These are phyloP conservation scores for Trichoderma koningiopsis DNA, from an alignment of 2,329 filamentous ascomycete species.

Conservation along the genomic window DNA sequence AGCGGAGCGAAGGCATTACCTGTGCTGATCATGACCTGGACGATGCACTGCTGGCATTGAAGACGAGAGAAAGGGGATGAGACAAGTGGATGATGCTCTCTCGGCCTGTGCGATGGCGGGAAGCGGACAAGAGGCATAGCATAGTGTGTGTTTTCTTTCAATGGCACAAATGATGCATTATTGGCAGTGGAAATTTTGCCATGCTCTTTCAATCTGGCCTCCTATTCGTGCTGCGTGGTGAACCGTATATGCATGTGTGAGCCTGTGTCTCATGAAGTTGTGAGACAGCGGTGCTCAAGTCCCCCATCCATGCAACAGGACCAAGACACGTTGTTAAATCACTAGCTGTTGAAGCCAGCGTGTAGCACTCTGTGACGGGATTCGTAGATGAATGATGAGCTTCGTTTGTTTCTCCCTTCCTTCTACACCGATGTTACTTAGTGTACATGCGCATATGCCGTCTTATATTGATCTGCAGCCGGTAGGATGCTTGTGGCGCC, in stretches of 20 bases:
- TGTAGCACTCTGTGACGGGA: not conserved
- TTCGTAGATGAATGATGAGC: not conserved
- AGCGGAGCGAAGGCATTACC: constrained; percentile 25
- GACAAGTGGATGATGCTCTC: not conserved
- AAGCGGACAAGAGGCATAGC: not conserved
- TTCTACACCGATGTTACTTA: constrained; percentile 9
- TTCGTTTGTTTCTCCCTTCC: not conserved
- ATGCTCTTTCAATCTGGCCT: not conserved
- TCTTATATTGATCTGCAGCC: not conserved
- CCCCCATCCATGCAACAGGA: not conserved
- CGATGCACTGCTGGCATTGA: constrained; percentile 19
- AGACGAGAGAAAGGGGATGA: not conserved
- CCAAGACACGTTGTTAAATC: not conserved
- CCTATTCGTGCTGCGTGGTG: not conserved
- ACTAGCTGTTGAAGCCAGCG: not conserved
- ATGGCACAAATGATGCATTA: constrained; percentile 8
- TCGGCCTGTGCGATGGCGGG: not conserved
- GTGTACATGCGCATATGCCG: not conserved
- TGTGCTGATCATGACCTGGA: constrained; percentile 13
- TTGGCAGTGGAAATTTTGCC: not conserved
- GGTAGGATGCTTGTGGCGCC: not conserved
- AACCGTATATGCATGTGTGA: not conserved
- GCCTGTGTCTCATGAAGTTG: not conserved
- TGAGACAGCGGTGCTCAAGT: not conserved
- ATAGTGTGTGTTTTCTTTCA: constrained; percentile 3